Percentiles rank a stretch among this genome's conserved stretches.
These are phyloP conservation scores for Cyclaneusma minus DNA, from an alignment of 2,329 filamentous ascomycete species.

Conservation along the genomic window DNA sequence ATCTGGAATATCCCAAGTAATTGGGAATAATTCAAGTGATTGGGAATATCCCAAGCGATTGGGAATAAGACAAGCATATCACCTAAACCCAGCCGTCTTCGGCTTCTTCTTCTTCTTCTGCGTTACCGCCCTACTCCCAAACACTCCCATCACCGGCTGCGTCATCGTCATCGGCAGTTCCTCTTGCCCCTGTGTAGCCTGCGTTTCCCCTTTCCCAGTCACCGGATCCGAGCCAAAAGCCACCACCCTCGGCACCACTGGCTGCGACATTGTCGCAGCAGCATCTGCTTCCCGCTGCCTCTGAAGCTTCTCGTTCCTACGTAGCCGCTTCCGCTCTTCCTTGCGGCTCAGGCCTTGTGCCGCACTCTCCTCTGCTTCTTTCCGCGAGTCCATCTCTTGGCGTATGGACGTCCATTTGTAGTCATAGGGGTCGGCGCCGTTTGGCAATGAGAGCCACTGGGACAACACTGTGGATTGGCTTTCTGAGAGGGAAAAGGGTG, in stretches of 20 bases:
- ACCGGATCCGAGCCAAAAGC: slow-evolving; percentile 1
- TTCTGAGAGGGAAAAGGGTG: slow-evolving; percentile 11
- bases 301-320: slow-evolving; percentile 15
- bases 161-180: slow-evolving; percentile 22
- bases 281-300: slow-evolving; percentile 12
- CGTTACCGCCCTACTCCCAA: slow-evolving; percentile 24
- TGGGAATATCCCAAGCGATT: no score
- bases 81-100: slow-evolving; percentile 27
- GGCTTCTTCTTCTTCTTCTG: slow-evolving; percentile 27
- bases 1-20: no score
- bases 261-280: slow-evolving; percentile 27
- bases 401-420: slow-evolving; percentile 17
- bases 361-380: slow-evolving; percentile 8
- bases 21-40: no score
- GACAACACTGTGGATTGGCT: slow-evolving; percentile 16
- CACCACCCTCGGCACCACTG: slow-evolving; percentile 6
- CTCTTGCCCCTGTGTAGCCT: slow-evolving; percentile 10
- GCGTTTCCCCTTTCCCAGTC: slow-evolving; percentile 3
- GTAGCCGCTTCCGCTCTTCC: slow-evolving; percentile 14
- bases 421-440: slow-evolving; percentile 18
- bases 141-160: slow-evolving; percentile 31
- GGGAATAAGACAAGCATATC: no score
- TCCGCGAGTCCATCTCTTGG: slow-evolving; percentile 6
- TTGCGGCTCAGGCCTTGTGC: slow-evolving; percentile 6
- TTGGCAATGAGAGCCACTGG: slow-evolving; percentile 20